These are phyloP conservation scores for Globisporangium middletonii DNA, from an alignment of 352 stramenopile species.

Conservation along the genomic window DNA sequence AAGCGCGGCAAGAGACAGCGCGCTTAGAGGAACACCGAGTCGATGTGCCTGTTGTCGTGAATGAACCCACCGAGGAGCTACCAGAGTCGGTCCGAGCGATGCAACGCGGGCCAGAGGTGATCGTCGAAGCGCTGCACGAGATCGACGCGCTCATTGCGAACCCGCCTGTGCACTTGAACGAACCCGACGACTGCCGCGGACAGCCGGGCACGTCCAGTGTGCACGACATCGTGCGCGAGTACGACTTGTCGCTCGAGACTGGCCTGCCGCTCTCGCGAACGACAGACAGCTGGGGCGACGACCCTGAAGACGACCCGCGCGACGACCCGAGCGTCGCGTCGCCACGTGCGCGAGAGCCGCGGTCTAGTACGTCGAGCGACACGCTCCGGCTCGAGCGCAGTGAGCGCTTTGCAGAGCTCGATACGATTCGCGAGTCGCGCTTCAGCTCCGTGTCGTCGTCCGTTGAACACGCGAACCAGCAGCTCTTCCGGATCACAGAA, in stretches of 20 bases:
- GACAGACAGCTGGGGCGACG: slow-evolving; percentile 57
- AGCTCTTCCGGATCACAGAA: slow-evolving; percentile 12
- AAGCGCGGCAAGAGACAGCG: slow-evolving; percentile 9
- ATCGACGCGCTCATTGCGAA: slow-evolving; percentile 43
- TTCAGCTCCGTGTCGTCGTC: slow-evolving; percentile 10
- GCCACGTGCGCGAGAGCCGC: not conserved
- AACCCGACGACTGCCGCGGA: slow-evolving; percentile 6
- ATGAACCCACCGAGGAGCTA: slow-evolving; percentile 19
- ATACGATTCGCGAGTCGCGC: slow-evolving; percentile 7
- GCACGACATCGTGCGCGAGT: slow-evolving; percentile 38
- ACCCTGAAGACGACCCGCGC: slow-evolving; percentile 11
- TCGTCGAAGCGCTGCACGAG: slow-evolving; percentile 41
- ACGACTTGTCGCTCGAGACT: slow-evolving; percentile 41
- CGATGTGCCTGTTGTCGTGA: slow-evolving; percentile 7
- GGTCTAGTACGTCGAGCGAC: not conserved
- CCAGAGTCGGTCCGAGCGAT: slow-evolving; percentile 28
- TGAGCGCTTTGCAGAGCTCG: slow-evolving; percentile 4
- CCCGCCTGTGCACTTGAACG: slow-evolving; percentile 8
- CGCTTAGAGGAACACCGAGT: slow-evolving; percentile 5
- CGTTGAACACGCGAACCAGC: slow-evolving; percentile 2
- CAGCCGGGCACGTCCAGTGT: slow-evolving; percentile 6
- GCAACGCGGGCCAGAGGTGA: slow-evolving; percentile 28
- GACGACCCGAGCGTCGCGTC: slow-evolving; percentile 4
- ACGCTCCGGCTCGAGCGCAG: not conserved
- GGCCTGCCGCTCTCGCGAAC: slow-evolving; percentile 50